Conservation (phyloP, 2,329 filamentous ascomycete species). For the Fusarium pininemorale region DNA sequence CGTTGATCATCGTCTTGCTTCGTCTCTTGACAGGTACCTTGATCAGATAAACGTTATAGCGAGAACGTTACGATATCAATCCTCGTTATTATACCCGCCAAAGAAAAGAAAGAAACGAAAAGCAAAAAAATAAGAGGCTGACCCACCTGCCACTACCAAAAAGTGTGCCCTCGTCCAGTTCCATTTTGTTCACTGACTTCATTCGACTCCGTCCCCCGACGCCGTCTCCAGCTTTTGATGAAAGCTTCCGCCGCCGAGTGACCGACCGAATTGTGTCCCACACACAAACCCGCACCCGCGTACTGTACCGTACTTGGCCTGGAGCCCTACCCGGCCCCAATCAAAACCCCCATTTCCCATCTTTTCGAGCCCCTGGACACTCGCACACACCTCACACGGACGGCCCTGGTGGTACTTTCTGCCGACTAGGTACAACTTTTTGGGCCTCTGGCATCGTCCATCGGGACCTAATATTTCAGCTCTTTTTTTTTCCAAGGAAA, state of each 20-base stretch:
- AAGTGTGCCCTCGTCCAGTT: constrained; percentile 8
- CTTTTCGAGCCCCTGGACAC: constrained; percentile 32
- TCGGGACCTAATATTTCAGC: constrained; percentile 34
- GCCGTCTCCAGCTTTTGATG: constrained; percentile 27
- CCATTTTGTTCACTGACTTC: neutral
- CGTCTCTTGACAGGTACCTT: neutral
- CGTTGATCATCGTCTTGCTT: neutral
- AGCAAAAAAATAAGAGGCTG: neutral
- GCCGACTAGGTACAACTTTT: constrained; percentile 32
- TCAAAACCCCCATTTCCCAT: constrained; percentile 30
- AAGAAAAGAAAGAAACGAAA: neutral
- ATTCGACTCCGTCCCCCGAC: constrained; percentile 34
- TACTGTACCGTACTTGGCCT: constrained; percentile 1
- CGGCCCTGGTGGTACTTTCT: constrained; percentile 33
- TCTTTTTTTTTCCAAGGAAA: constrained; percentile 19
- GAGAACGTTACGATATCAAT: neutral
- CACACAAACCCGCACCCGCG: constrained; percentile 23
- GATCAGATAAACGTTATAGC: neutral
- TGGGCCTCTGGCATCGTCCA: constrained; percentile 36
- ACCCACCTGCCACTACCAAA: constrained; percentile 4
- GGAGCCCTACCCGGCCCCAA: constrained; percentile 41
- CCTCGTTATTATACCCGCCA: neutral
- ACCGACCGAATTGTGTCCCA: constrained; percentile 35
- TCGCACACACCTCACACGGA: constrained; percentile 28
- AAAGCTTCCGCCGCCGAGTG: constrained; percentile 26